phyloP scores from a whole-genome alignment of 352 stramenopile species.

The Globisporangium spiculum region DNA sequence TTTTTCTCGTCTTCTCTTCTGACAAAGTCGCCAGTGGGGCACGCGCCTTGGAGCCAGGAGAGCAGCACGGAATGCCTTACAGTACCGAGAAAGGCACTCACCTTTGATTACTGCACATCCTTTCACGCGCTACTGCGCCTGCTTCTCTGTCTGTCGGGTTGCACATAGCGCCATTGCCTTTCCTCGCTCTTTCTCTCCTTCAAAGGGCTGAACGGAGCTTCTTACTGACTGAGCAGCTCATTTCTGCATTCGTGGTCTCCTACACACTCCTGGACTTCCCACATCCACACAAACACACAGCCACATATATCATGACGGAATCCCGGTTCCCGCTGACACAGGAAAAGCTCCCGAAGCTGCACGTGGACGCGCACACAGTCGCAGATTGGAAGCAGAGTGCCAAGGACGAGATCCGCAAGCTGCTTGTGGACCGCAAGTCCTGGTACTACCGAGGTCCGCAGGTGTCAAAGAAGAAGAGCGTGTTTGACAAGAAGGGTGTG shows the following conservation, averaged over 20 bases:
- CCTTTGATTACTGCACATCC: conserved; percentile 3
- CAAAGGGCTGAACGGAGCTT: neutral
- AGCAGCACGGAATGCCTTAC: neutral
- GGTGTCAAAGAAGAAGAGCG: neutral
- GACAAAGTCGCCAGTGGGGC: neutral
- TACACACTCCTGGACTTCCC: neutral
- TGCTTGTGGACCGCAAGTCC: conserved; percentile 5
- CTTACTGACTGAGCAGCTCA: neutral
- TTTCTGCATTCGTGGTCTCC: conserved; percentile 8
- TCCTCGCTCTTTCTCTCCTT: neutral
- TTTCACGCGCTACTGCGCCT: neutral
- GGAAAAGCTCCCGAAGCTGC: conserved; percentile 6
- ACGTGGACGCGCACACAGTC: conserved; percentile 1
- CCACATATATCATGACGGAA: neutral
- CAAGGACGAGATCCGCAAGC: conserved; percentile 3
- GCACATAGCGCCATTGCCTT: neutral
- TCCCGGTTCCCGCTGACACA: conserved; percentile 3
- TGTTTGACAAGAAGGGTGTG: conserved; percentile 12
- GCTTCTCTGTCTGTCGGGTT: neutral
- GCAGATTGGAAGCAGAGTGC: neutral
- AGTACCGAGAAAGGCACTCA: neutral
- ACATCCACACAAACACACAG: neutral
- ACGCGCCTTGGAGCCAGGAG: neutral
- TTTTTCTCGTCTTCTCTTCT: no score
- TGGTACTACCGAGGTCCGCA: neutral